These are phyloP conservation scores for Novakomyces olei DNA, from an alignment of 805 yeast species.

Conservation along the genomic window DNA sequence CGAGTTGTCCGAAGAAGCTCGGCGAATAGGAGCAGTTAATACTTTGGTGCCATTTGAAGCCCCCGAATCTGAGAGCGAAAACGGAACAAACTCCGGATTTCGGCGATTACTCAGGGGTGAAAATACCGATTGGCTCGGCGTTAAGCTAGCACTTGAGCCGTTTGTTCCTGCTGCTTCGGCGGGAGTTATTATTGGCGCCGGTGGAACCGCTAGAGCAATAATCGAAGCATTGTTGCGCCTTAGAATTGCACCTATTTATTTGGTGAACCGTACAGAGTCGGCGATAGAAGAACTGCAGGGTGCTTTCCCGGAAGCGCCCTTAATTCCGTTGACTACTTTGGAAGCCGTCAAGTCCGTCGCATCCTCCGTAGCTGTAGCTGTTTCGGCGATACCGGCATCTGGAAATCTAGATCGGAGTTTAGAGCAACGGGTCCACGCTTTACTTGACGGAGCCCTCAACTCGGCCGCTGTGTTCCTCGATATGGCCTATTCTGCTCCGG, in stretches of 20 bases:
- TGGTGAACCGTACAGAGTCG: conserved; percentile 56
- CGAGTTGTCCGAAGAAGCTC: conserved; percentile 54
- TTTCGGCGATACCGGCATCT: conserved; percentile 2
- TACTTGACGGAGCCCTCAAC: conserved; percentile 3
- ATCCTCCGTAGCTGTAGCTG: background rate
- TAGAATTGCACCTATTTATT: conserved; percentile 57
- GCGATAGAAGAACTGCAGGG: conserved; percentile 38
- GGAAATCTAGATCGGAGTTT: background rate
- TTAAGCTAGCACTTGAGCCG: conserved; percentile 46
- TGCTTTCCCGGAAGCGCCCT: conserved; percentile 28
- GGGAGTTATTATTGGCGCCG: conserved; percentile 63
- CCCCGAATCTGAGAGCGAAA: no score
- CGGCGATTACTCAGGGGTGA: conserved; percentile 48
- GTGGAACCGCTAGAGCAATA: conserved; percentile 94
- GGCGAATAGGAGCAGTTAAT: conserved; percentile 79
- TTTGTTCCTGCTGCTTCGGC: conserved; percentile 25
- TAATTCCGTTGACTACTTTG: conserved; percentile 5
- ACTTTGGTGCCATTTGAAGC: conserved; percentile 44
- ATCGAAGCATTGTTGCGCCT: conserved; percentile 57
- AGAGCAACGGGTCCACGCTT: background rate
- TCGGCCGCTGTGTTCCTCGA: conserved; percentile 31
- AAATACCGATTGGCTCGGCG: conserved; percentile 92
- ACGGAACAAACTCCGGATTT: conserved; percentile 3
- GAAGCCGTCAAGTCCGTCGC: background rate
- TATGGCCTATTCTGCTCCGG: conserved; percentile 81